Base-by-base conservation (phyloP, 1,284 basidiomycete genomes). In the Trametes polyzona region DNA sequence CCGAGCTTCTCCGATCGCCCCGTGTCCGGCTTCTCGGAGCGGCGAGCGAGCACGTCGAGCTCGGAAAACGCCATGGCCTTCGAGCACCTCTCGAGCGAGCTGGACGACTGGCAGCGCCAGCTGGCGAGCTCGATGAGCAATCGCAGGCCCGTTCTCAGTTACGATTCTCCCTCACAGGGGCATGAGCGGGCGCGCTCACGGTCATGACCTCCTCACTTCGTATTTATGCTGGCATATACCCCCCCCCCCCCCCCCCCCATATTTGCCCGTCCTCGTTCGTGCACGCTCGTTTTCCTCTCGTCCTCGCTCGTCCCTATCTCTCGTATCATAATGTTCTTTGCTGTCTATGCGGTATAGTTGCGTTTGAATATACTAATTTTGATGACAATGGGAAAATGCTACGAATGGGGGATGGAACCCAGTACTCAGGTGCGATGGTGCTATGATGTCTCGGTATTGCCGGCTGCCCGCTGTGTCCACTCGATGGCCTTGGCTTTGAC, bases 401-500 rank as follows among this genome's bases (percentile, higher is more conserved):
- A 51, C 27, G 36, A 33, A 44, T 7, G 29, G 12, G 21, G n/a
- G n/a, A n/a, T n/a, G n/a, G n/a, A n/a, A n/a, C n/a, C n/a, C n/a
- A n/a, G n/a, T n/a, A n/a, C n/a, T n/a, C n/a, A n/a, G 41, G 37
- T 41, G 40, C 35, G 40, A 51, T 23, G 77, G 78, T 62, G 47
- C 65, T 57, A 65, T 58, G 52, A 53, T n/a, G n/a, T n/a, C 44
- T 59, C 62, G 29, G 62, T 48, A 50, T 57, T 65, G 29, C 58
- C 63, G 32, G 73, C 72, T 52, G 78, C 78, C 67, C 74, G 80
- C 69, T 84, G 87, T 64, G 89, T 91, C 94, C 94, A 98, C 72
- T 92, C 91, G 55, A 93, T 78, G 6, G 96, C 97, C 70, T 90
- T 91, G 61, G 86, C 79, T 77, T 98, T 95, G 35, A 98, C 97